Evolutionary conservation across 805 yeast genomes (phyloP), one percentile per base, ranked within the genome.

Genomic region (Zygosaccharomyces gambellarensis): DNA sequence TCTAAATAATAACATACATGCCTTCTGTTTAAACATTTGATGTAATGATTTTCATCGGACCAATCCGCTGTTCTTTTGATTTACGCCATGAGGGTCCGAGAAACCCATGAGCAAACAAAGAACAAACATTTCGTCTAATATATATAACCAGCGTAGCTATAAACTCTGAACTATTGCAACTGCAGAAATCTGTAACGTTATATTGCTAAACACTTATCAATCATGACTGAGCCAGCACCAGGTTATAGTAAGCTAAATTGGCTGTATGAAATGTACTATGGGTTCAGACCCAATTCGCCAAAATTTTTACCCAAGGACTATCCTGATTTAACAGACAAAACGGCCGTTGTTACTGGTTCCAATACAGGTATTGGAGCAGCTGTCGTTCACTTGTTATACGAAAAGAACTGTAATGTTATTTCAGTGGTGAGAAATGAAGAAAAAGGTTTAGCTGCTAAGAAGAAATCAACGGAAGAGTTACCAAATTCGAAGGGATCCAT

Each of bases 331-430:
- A 60, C 68, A 2, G 71, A 67, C 5, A 71, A 68, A 53, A 64
- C 61, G n/a, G 72, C 72, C 12, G 51, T 70, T 22, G 69, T 73
- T 8, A 72, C 77, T 5, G 76, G 76, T 45, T 65, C 66, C 22
- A 71, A 68, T 43, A 56, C 73, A 7, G 77, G 77, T 40, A 62
- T 73, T 43, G 69, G 69, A n/a, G 58, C 47, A 10, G 48, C 62
- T 7, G 58, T 53, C 57, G 68, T 34, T 53, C 61, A 56, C 36
- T 39, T 59, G 25, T 47, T 65, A 9, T 57, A 66, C 39, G 63
- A 66, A 10, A 71, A 66, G 49, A 62, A 70, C 46, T 70, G 71
- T 58, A 54, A 63, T 25, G 64, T 66, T 14, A 56, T 63, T 11
- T 55, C 58, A 21, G 62, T 70, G 14, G 68, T 68, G 4, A 67